phyloP scores from a whole-genome alignment of 2,329 filamentous ascomycete genomes.

The Claviceps sp. region DNA sequence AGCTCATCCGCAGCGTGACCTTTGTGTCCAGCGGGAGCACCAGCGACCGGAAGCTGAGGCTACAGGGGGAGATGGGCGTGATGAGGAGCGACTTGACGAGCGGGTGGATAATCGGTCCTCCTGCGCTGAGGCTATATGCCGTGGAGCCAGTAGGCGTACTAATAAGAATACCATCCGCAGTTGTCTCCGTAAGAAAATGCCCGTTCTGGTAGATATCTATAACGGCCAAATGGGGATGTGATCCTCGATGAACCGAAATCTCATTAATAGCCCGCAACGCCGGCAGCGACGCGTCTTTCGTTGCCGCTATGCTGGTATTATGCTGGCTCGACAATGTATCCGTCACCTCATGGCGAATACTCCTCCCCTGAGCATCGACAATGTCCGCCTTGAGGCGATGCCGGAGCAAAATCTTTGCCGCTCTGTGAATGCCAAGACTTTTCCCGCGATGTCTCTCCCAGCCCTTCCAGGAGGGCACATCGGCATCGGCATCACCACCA shows the following conservation, averaged over 20 bases:
- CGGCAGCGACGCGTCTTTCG: conserved; percentile 22
- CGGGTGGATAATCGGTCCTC: conserved; percentile 88
- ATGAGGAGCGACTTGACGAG: conserved; percentile 78
- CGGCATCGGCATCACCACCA: background rate
- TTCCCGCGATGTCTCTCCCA: conserved; percentile 72
- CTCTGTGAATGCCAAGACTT: conserved; percentile 61
- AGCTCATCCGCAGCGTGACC: conserved; percentile 68
- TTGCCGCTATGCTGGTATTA: conserved; percentile 25
- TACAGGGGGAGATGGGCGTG: conserved; percentile 88
- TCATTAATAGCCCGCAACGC: conserved; percentile 76
- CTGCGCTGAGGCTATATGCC: conserved; percentile 85
- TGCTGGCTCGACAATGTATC: conserved; percentile 31
- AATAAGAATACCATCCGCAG: conserved; percentile 89
- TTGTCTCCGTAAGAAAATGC: conserved; percentile 81
- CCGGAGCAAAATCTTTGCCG: conserved; percentile 71
- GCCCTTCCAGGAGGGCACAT: conserved; percentile 16
- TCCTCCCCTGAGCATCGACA: conserved; percentile 54
- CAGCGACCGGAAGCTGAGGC: conserved; percentile 80
- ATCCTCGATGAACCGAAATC: conserved; percentile 82
- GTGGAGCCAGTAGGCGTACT: conserved; percentile 91
- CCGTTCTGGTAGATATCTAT: conserved; percentile 86
- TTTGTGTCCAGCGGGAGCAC: conserved; percentile 79
- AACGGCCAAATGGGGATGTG: conserved; percentile 78
- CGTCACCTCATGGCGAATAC: conserved; percentile 39
- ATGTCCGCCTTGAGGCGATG: conserved; percentile 80